These are phyloP conservation scores for Marasmius fiardii DNA, from an alignment of 1,284 basidiomycete genomes.

Conservation along the genomic window DNA sequence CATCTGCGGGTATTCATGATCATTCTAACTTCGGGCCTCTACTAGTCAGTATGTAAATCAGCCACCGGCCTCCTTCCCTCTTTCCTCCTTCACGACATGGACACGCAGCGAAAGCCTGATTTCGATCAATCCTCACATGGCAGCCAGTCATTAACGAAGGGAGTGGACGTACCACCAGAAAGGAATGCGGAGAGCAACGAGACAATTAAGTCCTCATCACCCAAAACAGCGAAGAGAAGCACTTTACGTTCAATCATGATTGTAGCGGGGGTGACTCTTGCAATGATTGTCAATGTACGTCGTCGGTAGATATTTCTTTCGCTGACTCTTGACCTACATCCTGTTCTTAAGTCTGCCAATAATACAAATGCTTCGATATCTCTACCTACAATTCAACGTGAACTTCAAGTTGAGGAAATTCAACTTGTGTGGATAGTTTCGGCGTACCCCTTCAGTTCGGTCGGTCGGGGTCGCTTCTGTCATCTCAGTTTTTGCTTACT, in stretches of 20 bases:
- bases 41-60: no score
- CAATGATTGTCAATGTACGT: slow-evolving; percentile 56
- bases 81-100: no score
- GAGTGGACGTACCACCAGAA: neutral
- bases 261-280: slow-evolving; percentile 48
- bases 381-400: slow-evolving; percentile 57
- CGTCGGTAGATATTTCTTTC: slow-evolving; percentile 3
- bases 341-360: slow-evolving; percentile 38
- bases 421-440: slow-evolving; percentile 65
- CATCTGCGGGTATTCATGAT: no score
- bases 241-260: slow-evolving; percentile 32
- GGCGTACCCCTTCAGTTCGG: slow-evolving; percentile 47
- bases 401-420: slow-evolving; percentile 44
- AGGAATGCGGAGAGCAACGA: neutral
- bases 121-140: no score
- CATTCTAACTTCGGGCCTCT: no score
- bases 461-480: slow-evolving; percentile 22
- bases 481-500: neutral
- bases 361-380: slow-evolving; percentile 50
- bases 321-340: neutral
- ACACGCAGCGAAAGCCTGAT: no score
- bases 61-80: no score
- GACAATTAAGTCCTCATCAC: neutral
- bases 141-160: no score
- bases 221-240: neutral